phyloP scores from a whole-genome alignment of 2,329 filamentous ascomycete species.

The Fusarium equiseti region DNA sequence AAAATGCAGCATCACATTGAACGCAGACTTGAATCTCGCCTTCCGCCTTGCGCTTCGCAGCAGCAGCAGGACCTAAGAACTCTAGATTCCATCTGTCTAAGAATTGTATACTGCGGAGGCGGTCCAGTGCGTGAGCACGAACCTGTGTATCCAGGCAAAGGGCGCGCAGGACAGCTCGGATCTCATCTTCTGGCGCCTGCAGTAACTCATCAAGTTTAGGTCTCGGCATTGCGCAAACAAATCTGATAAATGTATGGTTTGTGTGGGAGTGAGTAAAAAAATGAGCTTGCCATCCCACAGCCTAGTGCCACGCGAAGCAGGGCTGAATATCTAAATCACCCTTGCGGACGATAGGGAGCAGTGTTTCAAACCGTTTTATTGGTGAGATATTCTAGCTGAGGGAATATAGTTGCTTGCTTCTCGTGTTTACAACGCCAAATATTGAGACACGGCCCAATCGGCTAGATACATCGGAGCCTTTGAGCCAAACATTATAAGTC shows the following conservation, averaged over 20 bases:
- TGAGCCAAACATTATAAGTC: background rate
- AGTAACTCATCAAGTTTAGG: background rate
- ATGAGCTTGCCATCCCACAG: background rate
- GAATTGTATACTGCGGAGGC: too few relatives aligned
- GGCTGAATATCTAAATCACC: too few relatives aligned
- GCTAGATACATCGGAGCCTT: background rate
- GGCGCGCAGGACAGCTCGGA: constrained; percentile 28
- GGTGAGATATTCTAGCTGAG: background rate
- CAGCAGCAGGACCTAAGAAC: too few relatives aligned
- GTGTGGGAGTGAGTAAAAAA: background rate
- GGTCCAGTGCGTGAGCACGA: background rate
- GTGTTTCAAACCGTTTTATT: too few relatives aligned
- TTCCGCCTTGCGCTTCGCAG: constrained; percentile 29
- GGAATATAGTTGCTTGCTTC: constrained; percentile 1
- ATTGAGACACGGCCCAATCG: constrained; percentile 7
- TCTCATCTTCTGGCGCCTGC: constrained; percentile 10
- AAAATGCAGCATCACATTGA: constrained; percentile 19
- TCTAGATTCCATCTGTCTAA: too few relatives aligned
- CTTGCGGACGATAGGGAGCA: too few relatives aligned
- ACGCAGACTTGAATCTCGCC: constrained; percentile 22
- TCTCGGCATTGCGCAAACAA: background rate
- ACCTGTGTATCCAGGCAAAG: constrained; percentile 20
- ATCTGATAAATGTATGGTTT: background rate
- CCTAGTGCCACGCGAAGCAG: background rate
- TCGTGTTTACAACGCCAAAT: constrained; percentile 5